Base-by-base conservation (phyloP, 495 filamentous ascomycete species). In the Hypoxylon crocopeplum region DNA sequence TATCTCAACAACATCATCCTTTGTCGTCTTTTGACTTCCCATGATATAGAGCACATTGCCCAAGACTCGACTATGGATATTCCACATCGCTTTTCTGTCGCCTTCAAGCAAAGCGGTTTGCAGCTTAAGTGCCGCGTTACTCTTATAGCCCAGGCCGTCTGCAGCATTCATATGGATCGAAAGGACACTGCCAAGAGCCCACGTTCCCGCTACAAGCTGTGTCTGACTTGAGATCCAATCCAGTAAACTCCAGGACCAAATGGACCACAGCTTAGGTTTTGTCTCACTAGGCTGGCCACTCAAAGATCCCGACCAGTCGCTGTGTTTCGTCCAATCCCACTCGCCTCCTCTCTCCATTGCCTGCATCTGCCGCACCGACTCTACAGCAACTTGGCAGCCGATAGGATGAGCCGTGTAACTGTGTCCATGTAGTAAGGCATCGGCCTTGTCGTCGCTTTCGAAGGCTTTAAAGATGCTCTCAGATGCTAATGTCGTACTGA, bases 331-430 rank as follows among this genome's bases (percentile, higher is more conserved):
- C 77, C 76, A 78, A 38, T 62, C 58, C 84, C 84, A 88, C 0
- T 71, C 72, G 0, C 79, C 82, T 11, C 61, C 48, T 4, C 49
- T 67, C 5, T 88, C 83, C 74, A 90, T 79, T 10, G 72, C 55
- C 40, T 74, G 68, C 78, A 91, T 79, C 32, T 72, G 74, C 46
- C 69, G 69, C 32, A 92, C 50, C 6, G 82, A 84, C 19, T 82
- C 79, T 11, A 82, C 73, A 0, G 88, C 89, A 10, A 92, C 88
- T 11, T 84, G 80, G 59, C 89, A 93, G 0, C 89, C 89, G 7
- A 92, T 79, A 0, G 89, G 77, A 68, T 93, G 88, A 2, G 88
- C 89, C 0, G 89, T 93, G 62, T 93, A 93, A 64, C 87, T 90
- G 71, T 93, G 89, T 0, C 89, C 89, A 60, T 93, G 89, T 27